phyloP scores from a whole-genome alignment of 352 stramenopile species.

The Phytopythium cucurbitacearum region DNA sequence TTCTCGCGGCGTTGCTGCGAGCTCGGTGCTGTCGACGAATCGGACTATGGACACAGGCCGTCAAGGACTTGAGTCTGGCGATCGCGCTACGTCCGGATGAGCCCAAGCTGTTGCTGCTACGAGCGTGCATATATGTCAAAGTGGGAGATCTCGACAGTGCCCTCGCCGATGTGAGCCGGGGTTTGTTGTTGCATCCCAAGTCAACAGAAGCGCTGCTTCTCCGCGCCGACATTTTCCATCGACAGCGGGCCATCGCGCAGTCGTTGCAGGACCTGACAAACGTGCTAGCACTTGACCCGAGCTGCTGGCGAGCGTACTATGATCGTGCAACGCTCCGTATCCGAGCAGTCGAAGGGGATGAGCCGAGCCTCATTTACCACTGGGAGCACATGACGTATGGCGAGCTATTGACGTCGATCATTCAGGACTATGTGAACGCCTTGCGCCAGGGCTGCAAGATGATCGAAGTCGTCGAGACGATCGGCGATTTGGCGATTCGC shows the following conservation, averaged over 20 bases:
- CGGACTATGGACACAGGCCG: conserved; percentile 65
- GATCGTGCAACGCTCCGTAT: conserved; percentile 68
- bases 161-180: conserved; percentile 51
- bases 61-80: conserved; percentile 61
- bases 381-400: conserved; percentile 70
- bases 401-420: conserved; percentile 49
- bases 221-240: conserved; percentile 60
- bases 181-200: conserved; percentile 56
- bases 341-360: conserved; percentile 57
- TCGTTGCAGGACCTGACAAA: conserved; percentile 66
- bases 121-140: conserved; percentile 54
- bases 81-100: conserved; percentile 46
- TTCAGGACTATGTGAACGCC: conserved; percentile 73
- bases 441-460: conserved; percentile 68
- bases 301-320: conserved; percentile 78
- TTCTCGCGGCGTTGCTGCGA: conserved; percentile 51
- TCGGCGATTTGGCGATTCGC: conserved; percentile 62
- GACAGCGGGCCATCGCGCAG: conserved; percentile 30
- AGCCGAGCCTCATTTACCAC: conserved; percentile 55
- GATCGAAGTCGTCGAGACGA: conserved; percentile 68
- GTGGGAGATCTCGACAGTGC: conserved; percentile 48
- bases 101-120: conserved; percentile 47
- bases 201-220: conserved; percentile 63
- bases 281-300: conserved; percentile 47
- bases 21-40: conserved; percentile 65